Evolutionary conservation across 2,329 filamentous ascomycete genomes (phyloP).

Genomic region (Aspergillus neotritici): DNA sequence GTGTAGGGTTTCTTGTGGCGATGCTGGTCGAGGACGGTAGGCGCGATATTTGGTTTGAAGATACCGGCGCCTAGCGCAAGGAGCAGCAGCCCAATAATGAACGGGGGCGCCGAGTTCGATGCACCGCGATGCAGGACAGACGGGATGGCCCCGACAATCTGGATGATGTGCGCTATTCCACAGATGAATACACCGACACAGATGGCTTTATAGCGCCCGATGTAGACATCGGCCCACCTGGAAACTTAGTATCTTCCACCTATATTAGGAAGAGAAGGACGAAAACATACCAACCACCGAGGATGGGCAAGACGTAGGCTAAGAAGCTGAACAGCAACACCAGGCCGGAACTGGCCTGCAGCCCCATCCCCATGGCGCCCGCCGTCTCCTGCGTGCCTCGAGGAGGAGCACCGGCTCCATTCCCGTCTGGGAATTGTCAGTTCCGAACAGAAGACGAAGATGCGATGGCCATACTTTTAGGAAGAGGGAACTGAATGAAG

Average conservation of each 20-base stretch:
- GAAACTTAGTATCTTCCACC: neutral
- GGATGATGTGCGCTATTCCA: slow-evolving; percentile 31
- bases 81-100: slow-evolving; percentile 36
- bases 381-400: slow-evolving; percentile 41
- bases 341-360: slow-evolving; percentile 50
- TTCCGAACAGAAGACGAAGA: too few relatives aligned
- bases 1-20: slow-evolving; percentile 35
- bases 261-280: neutral
- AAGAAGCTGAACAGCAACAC: slow-evolving; percentile 47
- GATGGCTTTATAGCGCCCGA: slow-evolving; percentile 31
- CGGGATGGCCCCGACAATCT: slow-evolving; percentile 34
- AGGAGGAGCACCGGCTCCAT: slow-evolving; percentile 35
- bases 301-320: slow-evolving; percentile 53
- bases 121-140: slow-evolving; percentile 35
- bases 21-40: slow-evolving; percentile 43
- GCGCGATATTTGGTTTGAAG: slow-evolving; percentile 41
- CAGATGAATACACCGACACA: slow-evolving; percentile 35
- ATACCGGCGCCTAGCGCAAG: slow-evolving; percentile 36
- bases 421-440: slow-evolving; percentile 24
- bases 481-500: slow-evolving; percentile 57
- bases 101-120: slow-evolving; percentile 31
- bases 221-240: slow-evolving; percentile 21
- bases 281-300: slow-evolving; percentile 25
- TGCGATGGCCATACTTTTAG: slow-evolving; percentile 30
- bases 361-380: slow-evolving; percentile 57